Base-by-base conservation (phyloP, 2,329 filamentous ascomycete species). In the Cercospora citrullina region DNA sequence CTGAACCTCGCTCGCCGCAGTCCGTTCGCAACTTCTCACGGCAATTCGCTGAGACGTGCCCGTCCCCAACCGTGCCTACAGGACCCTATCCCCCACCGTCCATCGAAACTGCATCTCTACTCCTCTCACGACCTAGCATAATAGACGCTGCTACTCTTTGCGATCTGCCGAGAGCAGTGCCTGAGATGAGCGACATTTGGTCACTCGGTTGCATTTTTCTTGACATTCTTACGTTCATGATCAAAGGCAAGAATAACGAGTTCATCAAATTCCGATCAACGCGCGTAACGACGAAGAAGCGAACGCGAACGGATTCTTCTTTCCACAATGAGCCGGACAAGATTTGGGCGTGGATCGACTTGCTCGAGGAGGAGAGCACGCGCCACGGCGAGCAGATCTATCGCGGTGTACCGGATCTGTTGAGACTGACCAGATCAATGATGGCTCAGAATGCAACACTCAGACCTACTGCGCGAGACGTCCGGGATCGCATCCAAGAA, bases 171-270 rank as follows among this genome's bases (percentile, higher is more conserved):
- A 60, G 63, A 26, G 69, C 75, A 28, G 71, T 64, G 9, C 73
- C 71, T 76, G 68, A 83, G 81, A 74, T 79, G 68, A 87, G 89
- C 55, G 91, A 93, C 75, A 82, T 93, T 21, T 94, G 91, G 79
- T 91, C 90, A 3, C 82, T 93, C 1, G 91, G 87, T 9, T 91
- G 90, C 76, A 84, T 93, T 62, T 90, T 90, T 68, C 81, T 93
- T 16, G 91, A 94, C 71, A 84, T 93, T 31, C 76, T 93, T 21
- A 88, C 88, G 23, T 88, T 91, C 74, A 81, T 91, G 66, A 79
- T 92, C 68, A 91, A 91, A 77, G 88, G 89, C 72, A 87, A 88
- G 63, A 84, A 87, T 1, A 85, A 86, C 60, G 86, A 89, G 28
- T 92, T 93, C 74, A 82, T 87, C 36, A 84, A 87, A 26, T 88